Evolutionary conservation across 768 basidiomycete genomes (phyloP).

Genomic region (Rubroboletus pulcherrimus): DNA sequence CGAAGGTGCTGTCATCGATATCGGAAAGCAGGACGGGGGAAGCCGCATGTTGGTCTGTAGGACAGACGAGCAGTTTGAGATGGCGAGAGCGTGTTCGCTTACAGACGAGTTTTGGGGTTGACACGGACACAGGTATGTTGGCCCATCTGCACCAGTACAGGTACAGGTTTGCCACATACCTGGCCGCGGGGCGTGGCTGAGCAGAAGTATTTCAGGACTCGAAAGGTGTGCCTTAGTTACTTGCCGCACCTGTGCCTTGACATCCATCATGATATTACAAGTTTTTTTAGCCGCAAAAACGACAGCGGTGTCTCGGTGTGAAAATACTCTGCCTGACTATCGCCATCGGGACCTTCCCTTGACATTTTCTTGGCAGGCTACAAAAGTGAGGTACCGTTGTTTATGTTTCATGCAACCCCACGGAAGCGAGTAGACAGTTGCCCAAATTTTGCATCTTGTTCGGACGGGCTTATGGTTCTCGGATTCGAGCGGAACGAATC

Average conservation of each 20-base stretch:
- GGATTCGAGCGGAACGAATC: not conserved
- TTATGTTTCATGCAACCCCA: not conserved
- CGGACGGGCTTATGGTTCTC: too few species aligned
- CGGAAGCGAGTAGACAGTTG: not conserved
- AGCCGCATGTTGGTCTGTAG: constrained; percentile 54
- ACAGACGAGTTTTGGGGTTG: constrained; percentile 15
- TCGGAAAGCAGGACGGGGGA: constrained; percentile 32
- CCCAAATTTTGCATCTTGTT: not conserved
- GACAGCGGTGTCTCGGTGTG: too few species aligned
- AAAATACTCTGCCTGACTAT: too few species aligned
- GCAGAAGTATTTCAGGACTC: not conserved
- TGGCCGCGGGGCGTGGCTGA: not conserved
- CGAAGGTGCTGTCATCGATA: constrained; percentile 44
- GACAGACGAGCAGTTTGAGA: constrained; percentile 63
- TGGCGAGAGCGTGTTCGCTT: constrained; percentile 40
- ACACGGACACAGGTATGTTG: not conserved
- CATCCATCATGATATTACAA: too few species aligned
- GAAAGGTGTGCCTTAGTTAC: not conserved
- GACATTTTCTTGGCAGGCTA: not conserved
- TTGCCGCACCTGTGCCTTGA: not conserved
- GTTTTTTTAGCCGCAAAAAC: too few species aligned
- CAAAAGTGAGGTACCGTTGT: too few species aligned
- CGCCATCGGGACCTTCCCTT: not conserved
- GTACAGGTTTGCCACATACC: too few species aligned
- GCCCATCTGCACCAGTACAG: not conserved